Percentiles rank a stretch among this genome's conserved stretches.
These are phyloP conservation scores for Hypoxylon sp. DNA, from an alignment of 2,329 filamentous ascomycete genomes.

Conservation along the genomic window DNA sequence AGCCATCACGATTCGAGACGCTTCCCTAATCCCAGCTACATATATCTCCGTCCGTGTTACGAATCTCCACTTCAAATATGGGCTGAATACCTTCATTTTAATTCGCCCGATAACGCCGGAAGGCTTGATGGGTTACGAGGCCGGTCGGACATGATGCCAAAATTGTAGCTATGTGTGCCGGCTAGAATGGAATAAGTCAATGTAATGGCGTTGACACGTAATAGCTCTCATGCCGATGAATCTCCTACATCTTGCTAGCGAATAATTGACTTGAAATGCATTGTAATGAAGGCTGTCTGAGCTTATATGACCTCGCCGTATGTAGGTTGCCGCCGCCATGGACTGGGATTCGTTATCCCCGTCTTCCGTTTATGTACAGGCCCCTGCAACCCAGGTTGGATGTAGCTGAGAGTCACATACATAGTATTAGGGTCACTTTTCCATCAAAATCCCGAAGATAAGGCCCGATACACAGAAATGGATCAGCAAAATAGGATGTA, in stretches of 20 bases:
- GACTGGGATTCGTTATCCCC: background rate
- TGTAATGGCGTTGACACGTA: no score
- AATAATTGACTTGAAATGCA: background rate
- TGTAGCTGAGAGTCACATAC: no score
- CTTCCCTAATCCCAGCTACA: no score
- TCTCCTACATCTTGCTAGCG: no score
- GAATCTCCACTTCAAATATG: background rate
- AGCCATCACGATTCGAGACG: background rate
- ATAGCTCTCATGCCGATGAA: no score
- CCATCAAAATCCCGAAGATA: no score
- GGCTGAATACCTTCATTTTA: background rate
- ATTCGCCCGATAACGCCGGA: background rate
- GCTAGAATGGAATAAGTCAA: background rate
- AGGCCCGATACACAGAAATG: no score
- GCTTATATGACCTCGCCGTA: background rate
- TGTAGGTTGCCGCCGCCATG: conserved; percentile 3
- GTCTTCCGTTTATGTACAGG: background rate
- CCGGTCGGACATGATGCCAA: background rate
- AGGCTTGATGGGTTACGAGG: background rate
- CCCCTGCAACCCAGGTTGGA: no score
- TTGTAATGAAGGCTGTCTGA: background rate
- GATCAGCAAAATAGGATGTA: no score
- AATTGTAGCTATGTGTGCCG: background rate
- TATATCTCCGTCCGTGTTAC: background rate
- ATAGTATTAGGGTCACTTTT: no score